Evolutionary conservation across 768 basidiomycete species (phyloP), one percentile per base, ranked within the genome.

Genomic region (Dioszegia crocea): DNA sequence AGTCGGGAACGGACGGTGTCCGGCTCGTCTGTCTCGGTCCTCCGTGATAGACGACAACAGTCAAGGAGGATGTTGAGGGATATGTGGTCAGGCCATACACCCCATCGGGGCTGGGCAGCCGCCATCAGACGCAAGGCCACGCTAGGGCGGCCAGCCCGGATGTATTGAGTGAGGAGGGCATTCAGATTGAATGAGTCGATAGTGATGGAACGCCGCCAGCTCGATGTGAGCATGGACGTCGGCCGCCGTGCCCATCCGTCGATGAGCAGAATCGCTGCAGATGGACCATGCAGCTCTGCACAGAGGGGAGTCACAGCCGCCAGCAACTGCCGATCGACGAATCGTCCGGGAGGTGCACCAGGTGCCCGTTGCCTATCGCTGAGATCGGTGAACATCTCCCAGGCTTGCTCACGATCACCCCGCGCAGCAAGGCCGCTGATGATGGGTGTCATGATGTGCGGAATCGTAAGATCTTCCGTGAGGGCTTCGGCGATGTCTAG

Each of bases 11-110:
- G 36, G 39, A 63, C 48, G 10, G 51, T 10, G 21, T 60, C 61
- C 1, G 43, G 36, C 14, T 59, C 55, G 39, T 57, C 43, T 31
- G 27, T 39, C 14, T 26, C 36, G 11, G 19, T 40, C 17, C 21
- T 23, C 5, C 78, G 75, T 3, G 84, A 83, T 17, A 81, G 77
- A 2, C 84, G 79, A 1, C 86, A 85, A 1, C 84, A 79, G 52
- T 84, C 81, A 47, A 90, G 80, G 11, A 91, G 68, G 53, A 85
- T 78, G 43, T 80, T 79, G 52, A 91, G 81, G 29, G 86, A 83
- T 49, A 76, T 71, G 17, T 80, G 72, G 45, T 86, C 82, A 0
- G 85, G 86, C 2, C 78, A 71, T 0, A 85, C 78, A 4, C 79
- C 80, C 71, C 87, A 91, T 2, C 89, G 72, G 0, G 74, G 66